Evolutionary conservation across 768 basidiomycete genomes (phyloP).

Genomic region (Kwoniella sp.): DNA sequence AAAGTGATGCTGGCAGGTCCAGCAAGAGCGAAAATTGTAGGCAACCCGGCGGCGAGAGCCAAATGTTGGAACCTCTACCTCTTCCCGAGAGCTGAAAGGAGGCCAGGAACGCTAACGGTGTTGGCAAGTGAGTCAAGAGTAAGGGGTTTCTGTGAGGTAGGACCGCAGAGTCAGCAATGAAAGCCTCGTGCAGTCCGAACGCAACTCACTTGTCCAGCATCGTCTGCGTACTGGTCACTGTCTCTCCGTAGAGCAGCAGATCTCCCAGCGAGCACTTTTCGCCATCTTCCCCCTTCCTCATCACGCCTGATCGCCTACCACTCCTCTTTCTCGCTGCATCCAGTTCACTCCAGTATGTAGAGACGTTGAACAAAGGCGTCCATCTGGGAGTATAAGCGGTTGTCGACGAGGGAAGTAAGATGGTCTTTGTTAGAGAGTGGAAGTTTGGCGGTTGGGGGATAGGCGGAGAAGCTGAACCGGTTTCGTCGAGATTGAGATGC

Average conservation of each 20-base stretch:
- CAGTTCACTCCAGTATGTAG: constrained; percentile 65
- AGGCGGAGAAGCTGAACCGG: constrained; percentile 36
- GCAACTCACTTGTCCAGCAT: constrained; percentile 90
- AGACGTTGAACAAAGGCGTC: constrained; percentile 75
- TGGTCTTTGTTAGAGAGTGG: constrained; percentile 39
- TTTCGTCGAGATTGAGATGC: constrained; percentile 22
- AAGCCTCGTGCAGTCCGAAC: not conserved
- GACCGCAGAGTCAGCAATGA: no score
- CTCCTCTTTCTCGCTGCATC: constrained; percentile 32
- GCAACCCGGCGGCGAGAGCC: constrained; percentile 90
- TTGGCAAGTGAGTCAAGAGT: constrained; percentile 68
- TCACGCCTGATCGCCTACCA: constrained; percentile 30
- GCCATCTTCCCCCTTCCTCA: constrained; percentile 29
- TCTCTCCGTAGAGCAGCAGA: constrained; percentile 78
- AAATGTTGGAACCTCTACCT: constrained; percentile 83
- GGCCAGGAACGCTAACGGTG: constrained; percentile 79
- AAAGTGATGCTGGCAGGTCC: constrained; percentile 62
- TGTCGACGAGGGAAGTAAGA: constrained; percentile 41
- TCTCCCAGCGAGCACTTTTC: constrained; percentile 65
- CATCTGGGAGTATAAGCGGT: constrained; percentile 54
- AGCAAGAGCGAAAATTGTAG: constrained; percentile 79
- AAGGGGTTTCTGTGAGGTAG: constrained; percentile 78
- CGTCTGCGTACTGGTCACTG: constrained; percentile 91
- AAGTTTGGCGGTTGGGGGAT: constrained; percentile 61
- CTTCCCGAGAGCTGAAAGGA: constrained; percentile 84